These are phyloP conservation scores for Ganoderma leucocontextum DNA, from an alignment of 1,284 basidiomycete species.

Conservation along the genomic window DNA sequence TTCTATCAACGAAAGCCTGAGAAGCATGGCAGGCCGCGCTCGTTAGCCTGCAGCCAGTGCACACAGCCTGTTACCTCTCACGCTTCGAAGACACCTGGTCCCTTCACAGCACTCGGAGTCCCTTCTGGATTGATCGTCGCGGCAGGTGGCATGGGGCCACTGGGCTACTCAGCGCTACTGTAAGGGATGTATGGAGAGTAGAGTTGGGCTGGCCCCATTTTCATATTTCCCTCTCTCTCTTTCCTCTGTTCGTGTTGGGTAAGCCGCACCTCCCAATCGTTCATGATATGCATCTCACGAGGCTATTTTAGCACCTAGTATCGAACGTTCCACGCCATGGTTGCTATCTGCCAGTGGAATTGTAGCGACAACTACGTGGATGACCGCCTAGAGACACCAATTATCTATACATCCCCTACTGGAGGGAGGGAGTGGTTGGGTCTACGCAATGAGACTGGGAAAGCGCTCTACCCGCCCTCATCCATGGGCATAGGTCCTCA, in stretches of 20 bases:
- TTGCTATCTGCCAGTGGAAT: neutral
- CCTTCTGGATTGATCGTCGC: neutral
- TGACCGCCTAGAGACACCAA: neutral
- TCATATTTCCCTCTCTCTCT: neutral
- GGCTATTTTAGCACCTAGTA: neutral
- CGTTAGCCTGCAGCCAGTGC: neutral
- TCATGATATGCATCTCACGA: neutral
- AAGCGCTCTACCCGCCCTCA: neutral
- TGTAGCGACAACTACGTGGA: constrained; percentile 6
- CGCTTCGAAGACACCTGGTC: neutral
- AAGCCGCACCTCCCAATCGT: neutral
- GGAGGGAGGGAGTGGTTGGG: neutral
- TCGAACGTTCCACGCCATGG: neutral
- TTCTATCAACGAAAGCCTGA: neutral
- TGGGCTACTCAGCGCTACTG: neutral
- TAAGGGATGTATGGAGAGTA: neutral
- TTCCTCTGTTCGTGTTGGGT: neutral
- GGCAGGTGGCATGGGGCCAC: neutral
- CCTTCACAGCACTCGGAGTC: neutral
- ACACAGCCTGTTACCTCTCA: neutral
- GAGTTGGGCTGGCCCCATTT: neutral
- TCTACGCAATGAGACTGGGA: neutral
- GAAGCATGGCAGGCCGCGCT: neutral
- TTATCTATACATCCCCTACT: neutral
- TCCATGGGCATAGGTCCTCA: neutral